These are phyloP conservation scores for Desmodesmus armatus DNA, from an alignment of 139 green algal genomes.

Conservation along the genomic window DNA sequence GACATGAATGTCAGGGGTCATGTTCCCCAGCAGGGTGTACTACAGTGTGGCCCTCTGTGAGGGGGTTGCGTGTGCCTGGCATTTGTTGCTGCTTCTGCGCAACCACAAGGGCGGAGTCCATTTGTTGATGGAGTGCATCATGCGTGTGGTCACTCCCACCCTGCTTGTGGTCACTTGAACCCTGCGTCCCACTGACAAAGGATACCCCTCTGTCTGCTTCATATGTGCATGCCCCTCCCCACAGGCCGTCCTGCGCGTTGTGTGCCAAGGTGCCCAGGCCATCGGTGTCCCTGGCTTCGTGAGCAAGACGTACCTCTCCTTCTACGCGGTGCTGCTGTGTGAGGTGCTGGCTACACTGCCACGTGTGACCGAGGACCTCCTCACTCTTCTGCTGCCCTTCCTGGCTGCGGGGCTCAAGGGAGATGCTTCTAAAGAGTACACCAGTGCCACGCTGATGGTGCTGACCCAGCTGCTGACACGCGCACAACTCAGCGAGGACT, in stretches of 20 bases:
- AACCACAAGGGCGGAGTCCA: too few relatives aligned
- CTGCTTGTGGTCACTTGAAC: too few relatives aligned
- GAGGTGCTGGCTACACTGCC: conserved; percentile 57
- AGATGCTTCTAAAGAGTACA: conserved; percentile 64
- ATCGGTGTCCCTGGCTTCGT: conserved; percentile 33
- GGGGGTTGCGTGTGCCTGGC: too few relatives aligned
- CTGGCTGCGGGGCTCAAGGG: conserved; percentile 71
- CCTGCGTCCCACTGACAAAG: too few relatives aligned
- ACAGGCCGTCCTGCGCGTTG: conserved; percentile 66
- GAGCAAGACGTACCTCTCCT: conserved; percentile 67
- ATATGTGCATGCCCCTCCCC: too few relatives aligned
- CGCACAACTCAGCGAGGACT: conserved; percentile 58
- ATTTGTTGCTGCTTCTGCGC: too few relatives aligned
- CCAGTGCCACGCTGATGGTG: conserved; percentile 81
- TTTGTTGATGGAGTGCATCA: too few relatives aligned
- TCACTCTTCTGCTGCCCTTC: conserved; percentile 75
- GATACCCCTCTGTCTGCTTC: too few relatives aligned
- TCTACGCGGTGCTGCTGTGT: conserved; percentile 79
- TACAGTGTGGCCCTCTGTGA: too few relatives aligned
- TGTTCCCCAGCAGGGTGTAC: too few relatives aligned
- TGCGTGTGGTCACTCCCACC: too few relatives aligned
- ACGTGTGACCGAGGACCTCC: conserved; percentile 45
- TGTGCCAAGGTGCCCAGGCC: conserved; percentile 61
- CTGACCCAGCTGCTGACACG: conserved; percentile 72
- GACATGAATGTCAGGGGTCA: too few relatives aligned